Base-by-base conservation (phyloP, 306 rosid species). In the Adenanthera pavonina region DNA sequence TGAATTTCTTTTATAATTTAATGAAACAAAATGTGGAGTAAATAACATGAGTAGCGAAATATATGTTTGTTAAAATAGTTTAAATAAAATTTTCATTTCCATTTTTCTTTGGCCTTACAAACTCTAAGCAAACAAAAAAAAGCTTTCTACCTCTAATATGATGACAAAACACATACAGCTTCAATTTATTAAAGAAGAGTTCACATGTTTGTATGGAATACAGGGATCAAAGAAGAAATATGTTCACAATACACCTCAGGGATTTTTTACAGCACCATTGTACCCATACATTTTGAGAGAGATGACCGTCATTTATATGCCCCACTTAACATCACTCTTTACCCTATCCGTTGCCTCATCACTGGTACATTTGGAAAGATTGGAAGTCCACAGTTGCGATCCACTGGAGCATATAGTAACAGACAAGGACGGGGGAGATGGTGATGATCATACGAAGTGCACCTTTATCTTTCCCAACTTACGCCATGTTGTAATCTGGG, bases 301-400 rank as follows among this genome's bases (percentile, higher is more conserved):
- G 33, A 12, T 81, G 12, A 15, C 74, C 6, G n/a, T 0, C 1
- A n/a, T 59, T 17, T 61, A 52, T 71, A 12, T 1, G 61, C 25
- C 74, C 1, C 66, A 52, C 69, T 8, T 77, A 4, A 56, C 8
- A 8, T 77, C 68, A 14, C 40, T 82, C 59, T 77, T 82, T 44
- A 30, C 78, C n/a, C n/a, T 52, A 3, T 25, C 78, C 6, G 6
- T 76, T 40, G 85, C 85, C 8, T 38, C 25, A 11, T 3, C 49
- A 62, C 14, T 82, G 43, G 1, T 35, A 16, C 67, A 48, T 12
- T 51, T 77, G 85, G 81, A 76, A 33, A 10, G 25, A 9, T 41
- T 76, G 69, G 15, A 2, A 5, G 62, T 76, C 43, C 6, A 8
- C 1, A 33, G 38, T 3, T 69, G 81, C 13, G 41, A 69, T 14